Evolutionary conservation across 768 basidiomycete genomes (phyloP), one percentile per base, ranked within the genome.

Genomic region (Psilocybe sp.): DNA sequence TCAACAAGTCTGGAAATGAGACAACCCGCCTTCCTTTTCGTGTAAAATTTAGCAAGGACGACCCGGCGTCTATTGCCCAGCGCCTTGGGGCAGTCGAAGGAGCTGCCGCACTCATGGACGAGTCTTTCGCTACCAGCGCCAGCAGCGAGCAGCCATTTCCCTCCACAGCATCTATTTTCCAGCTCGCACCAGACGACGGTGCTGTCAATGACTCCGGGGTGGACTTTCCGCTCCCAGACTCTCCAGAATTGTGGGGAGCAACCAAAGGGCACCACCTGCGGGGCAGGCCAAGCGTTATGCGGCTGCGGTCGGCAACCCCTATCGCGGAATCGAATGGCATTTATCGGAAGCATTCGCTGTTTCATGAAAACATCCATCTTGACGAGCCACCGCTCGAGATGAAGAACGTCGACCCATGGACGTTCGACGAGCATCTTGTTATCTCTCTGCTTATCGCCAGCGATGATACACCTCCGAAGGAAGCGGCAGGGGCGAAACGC

Each of bases 401-500:
- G 11, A 39, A 18, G 48, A 11, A 28, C 15, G 40, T n/a, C 9
- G 20, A 14, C 37, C 35, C 28, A 3, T 60, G 58, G 60, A 46
- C 57, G 14, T 47, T 65, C 36, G 64, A 62, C 18, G 59, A 65
- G 46, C 50, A 51, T 32, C 42, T 65, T 23, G 57, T 57, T 2
- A 58, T 65, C 4, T 56, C 62, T 3, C 36, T 65, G 36, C 53
- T 65, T n/a, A 42, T 52, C 31, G 58, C 59, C 19, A 11, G 18
- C 43, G 6, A 18, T 37, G 40, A 62, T 44, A 65, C 16, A 36
- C n/a, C 39, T 15, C 15, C 36, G 23, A 28, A 18, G 14, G 15
- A 3, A 37, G 12, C 46, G 45, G 28, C 48, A 9, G 15, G 18
- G 13, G 13, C 7, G 14, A 35, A 46, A 31, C 20, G 23, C 23